Base-by-base conservation (phyloP, 2,329 filamentous ascomycete species). In the Ascocoryne sarcoides region DNA sequence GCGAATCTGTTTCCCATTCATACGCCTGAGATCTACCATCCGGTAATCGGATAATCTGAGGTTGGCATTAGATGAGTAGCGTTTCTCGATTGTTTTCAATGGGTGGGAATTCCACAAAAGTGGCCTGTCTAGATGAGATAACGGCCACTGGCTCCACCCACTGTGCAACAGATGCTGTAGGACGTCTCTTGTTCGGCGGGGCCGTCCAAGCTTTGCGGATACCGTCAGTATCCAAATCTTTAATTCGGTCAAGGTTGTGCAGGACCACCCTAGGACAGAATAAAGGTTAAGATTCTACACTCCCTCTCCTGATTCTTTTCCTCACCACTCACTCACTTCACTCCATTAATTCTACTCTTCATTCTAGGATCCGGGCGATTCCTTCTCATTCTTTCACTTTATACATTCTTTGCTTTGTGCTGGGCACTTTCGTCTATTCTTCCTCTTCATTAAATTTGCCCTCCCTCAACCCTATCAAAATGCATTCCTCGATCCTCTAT, bases 401-500 rank as follows among this genome's bases (percentile, higher is more conserved):
- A 56, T 55, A 48, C 46, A 51, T 52, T 53, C 21, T n/a, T 37
- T 37, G 23, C 36, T 14, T 54, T 49, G 59, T 61, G 60, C 60
- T 57, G 54, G 53, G 46, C 48, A 56, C 50, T 47, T 50, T 44
- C 36, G 7, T 26, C 7, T 26, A 26, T 26, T 7, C 23, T 26
- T n/a, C n/a, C n/a, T n/a, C n/a, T n/a, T n/a, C n/a, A n/a, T 7
- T 26, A 7, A 7, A 7, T 12, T 12, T 26, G 7, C 12, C 7
- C 12, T 7, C 23, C 23, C 12, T 12, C 23, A 48, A 19, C 12
- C 17, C 37, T 47, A 26, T 44, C 56, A 65, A 53, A 19, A 67
- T 67, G 63, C 52, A 55, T 51, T 63, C 60, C 34, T 55, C 58
- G 44, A 55, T 56, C 50, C 34, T 48, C 15, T 44, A 40, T 33